Percentiles rank a stretch among this genome's conserved stretches.
These are phyloP conservation scores for Pleurotus djamor DNA, from an alignment of 768 basidiomycete genomes.

Conservation along the genomic window DNA sequence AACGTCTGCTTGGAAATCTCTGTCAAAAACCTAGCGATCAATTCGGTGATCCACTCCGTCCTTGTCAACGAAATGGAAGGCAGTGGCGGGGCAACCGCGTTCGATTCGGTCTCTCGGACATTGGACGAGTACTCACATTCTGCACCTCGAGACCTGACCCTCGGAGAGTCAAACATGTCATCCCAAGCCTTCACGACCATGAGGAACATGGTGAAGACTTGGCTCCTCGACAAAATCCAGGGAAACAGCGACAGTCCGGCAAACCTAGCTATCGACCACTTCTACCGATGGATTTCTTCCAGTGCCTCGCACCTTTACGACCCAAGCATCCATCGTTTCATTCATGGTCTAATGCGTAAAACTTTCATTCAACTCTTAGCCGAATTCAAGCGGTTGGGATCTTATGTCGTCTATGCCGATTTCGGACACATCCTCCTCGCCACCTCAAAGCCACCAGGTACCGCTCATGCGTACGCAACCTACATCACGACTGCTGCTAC, in stretches of 20 bases:
- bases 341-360: slow-evolving; percentile 96
- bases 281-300: slow-evolving; percentile 97
- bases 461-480: slow-evolving; percentile 92
- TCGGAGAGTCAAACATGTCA: slow-evolving; percentile 90
- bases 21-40: slow-evolving; percentile 89
- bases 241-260: slow-evolving; percentile 65
- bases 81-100: slow-evolving; percentile 88
- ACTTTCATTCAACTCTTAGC: slow-evolving; percentile 96
- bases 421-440: slow-evolving; percentile 88
- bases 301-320: slow-evolving; percentile 87
- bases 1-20: slow-evolving; percentile 92
- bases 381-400: slow-evolving; percentile 94
- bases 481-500: slow-evolving; percentile 94
- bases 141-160: slow-evolving; percentile 65
- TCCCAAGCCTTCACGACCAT: slow-evolving; percentile 83
- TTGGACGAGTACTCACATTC: slow-evolving; percentile 84
- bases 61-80: slow-evolving; percentile 98
- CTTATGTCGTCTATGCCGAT: slow-evolving; percentile 91
- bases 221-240: slow-evolving; percentile 87
- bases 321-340: slow-evolving; percentile 87
- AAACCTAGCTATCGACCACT: slow-evolving; percentile 80
- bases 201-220: slow-evolving; percentile 84
- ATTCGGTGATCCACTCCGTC: slow-evolving; percentile 91
- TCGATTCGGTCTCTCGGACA: slow-evolving; percentile 90
- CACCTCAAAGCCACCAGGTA: slow-evolving; percentile 94